A percentile compares a stretch with the other conserved stretches of the same genome.
These are phyloP conservation scores for Citrullus mucosospermus DNA, from an alignment of 306 rosid genomes.

Conservation along the genomic window DNA sequence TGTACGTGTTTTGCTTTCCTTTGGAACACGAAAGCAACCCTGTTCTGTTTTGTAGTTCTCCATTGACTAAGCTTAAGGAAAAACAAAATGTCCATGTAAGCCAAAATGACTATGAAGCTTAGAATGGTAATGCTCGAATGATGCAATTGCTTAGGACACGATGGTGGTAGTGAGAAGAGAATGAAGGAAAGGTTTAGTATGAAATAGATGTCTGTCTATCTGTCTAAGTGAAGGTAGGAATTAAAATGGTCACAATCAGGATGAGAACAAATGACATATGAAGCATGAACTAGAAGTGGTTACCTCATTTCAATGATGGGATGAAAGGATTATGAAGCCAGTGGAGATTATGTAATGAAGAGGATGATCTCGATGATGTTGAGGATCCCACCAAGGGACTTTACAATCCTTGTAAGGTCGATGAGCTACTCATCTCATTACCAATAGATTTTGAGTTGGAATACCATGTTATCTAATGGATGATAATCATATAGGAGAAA, in stretches of 20 bases:
- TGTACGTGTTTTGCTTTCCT: not conserved
- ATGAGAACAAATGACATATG: conserved; percentile 32
- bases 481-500: conserved; percentile 7
- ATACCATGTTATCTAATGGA: no score
- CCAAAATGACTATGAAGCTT: conserved; percentile 39
- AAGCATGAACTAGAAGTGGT: conserved; percentile 25
- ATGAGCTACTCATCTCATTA: no score
- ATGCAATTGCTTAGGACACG: not conserved
- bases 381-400: no score
- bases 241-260: conserved; percentile 31
- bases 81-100: conserved; percentile 26
- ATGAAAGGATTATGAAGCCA: conserved; percentile 17
- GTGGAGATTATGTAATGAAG: conserved; percentile 42
- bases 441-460: no score
- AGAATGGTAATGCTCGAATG: conserved; percentile 13
- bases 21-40: not conserved
- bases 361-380: conserved; percentile 9
- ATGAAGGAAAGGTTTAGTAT: conserved; percentile 20
- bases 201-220: conserved; percentile 16
- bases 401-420: no score
- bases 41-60: conserved; percentile 30
- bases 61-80: conserved; percentile 20
- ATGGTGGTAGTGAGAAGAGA: not conserved
- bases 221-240: conserved; percentile 29
- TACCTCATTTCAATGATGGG: not conserved